Percentiles rank a stretch among this genome's conserved stretches.
Evolutionary conservation across 2,329 filamentous ascomycete genomes (phyloP).

Genomic region (Grosmannia clavigera): DNA sequence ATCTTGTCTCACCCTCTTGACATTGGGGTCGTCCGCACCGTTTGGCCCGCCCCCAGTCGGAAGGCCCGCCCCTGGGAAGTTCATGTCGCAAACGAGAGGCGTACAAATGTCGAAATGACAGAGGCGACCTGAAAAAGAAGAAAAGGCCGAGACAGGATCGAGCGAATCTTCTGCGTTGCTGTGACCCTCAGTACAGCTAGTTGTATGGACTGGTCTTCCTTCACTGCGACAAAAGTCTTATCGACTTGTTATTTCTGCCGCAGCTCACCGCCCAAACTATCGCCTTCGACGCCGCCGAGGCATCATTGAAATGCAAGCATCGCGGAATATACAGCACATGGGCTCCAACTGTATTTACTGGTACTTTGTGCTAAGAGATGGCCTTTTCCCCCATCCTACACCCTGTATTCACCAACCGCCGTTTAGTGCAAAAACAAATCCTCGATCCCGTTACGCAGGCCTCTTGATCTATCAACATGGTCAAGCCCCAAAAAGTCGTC

Average conservation of each 20-base stretch:
- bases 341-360: constrained; percentile 2
- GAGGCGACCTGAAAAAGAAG: not conserved
- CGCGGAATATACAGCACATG: not conserved
- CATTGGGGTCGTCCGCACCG: constrained; percentile 32
- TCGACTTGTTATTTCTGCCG: constrained; percentile 28
- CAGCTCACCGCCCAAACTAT: constrained; percentile 19
- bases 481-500: constrained; percentile 55
- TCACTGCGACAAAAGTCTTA: not conserved
- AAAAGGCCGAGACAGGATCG: not conserved
- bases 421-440: constrained; percentile 46
- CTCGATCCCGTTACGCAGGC: constrained; percentile 44
- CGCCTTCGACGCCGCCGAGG: no score
- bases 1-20: constrained; percentile 25
- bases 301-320: not conserved
- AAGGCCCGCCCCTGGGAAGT: constrained; percentile 22
- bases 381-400: not conserved
- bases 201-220: not conserved
- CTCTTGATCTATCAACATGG: constrained; percentile 49
- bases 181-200: not conserved
- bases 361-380: constrained; percentile 3
- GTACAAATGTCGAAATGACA: not conserved
- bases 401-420: not conserved
- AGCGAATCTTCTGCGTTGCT: not conserved
- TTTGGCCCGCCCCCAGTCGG: constrained; percentile 10
- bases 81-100: constrained; percentile 20